Conservation (phyloP, 441 rosid genomes). For the Omphalea diandra region DNA sequence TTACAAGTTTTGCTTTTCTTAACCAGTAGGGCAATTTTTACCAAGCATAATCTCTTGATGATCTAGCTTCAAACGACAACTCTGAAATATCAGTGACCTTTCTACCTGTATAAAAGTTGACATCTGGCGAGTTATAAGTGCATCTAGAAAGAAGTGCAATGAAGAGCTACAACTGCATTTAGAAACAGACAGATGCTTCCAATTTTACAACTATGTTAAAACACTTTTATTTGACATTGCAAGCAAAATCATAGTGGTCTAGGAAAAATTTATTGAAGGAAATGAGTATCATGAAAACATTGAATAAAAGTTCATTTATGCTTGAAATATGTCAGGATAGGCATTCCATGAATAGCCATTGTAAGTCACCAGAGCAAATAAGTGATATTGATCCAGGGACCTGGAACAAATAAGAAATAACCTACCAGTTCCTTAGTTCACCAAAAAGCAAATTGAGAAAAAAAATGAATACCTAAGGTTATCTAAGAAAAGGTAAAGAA, state of each 20-base stretch:
- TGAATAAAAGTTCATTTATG: too few relatives aligned
- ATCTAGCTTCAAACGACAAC: slow-evolving; percentile 59
- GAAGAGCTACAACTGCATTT: neutral
- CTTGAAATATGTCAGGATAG: neutral
- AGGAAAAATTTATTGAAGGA: slow-evolving; percentile 3
- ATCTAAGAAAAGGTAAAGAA: neutral
- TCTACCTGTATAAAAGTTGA: slow-evolving; percentile 34
- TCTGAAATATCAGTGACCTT: slow-evolving; percentile 40
- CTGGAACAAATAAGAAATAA: neutral
- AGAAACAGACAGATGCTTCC: neutral
- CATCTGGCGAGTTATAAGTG: slow-evolving; percentile 2
- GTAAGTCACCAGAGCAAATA: neutral
- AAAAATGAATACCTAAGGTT: neutral
- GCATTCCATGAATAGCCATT: neutral
- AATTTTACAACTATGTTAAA: neutral
- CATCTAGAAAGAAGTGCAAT: neutral
- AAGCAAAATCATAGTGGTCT: neutral
- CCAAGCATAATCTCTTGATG: slow-evolving; percentile 74
- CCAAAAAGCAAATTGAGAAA: neutral
- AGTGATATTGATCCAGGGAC: slow-evolving; percentile 2
- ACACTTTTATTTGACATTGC: neutral
- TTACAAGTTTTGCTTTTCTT: slow-evolving; percentile 2
- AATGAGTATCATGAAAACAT: neutral
- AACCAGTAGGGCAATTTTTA: slow-evolving; percentile 27
- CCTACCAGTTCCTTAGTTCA: too few relatives aligned